These are phyloP conservation scores for Chenopodium berlandieri DNA, from an alignment of 148 eudicot species.

Conservation along the genomic window DNA sequence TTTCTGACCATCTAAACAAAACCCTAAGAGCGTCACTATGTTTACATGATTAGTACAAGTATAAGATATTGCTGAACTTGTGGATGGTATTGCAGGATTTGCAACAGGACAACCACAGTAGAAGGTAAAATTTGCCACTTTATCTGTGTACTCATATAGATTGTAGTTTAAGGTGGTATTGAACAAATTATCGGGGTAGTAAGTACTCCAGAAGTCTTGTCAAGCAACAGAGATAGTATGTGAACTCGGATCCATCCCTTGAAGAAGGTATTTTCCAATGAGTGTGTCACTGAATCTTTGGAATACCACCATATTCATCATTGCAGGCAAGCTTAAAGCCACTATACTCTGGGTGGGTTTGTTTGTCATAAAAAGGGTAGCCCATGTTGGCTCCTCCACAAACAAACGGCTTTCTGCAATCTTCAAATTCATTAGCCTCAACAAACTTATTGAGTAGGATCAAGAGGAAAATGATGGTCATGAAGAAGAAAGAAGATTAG, in stretches of 20 bases:
- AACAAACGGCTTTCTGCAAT: constrained; percentile 30
- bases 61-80: background rate
- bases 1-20: no score
- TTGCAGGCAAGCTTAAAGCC: constrained; percentile 49
- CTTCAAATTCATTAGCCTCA: constrained; percentile 21
- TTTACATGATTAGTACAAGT: no score
- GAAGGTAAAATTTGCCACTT: constrained; percentile 33
- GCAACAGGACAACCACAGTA: constrained; percentile 34
- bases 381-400: constrained; percentile 37
- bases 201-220: background rate
- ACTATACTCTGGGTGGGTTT: constrained; percentile 37
- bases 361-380: constrained; percentile 60
- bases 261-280: constrained; percentile 33
- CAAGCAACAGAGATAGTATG: constrained; percentile 10
- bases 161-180: constrained; percentile 31
- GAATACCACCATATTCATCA: background rate
- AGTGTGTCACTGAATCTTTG: constrained; percentile 18
- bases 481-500: background rate
- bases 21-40: no score
- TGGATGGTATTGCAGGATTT: background rate
- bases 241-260: constrained; percentile 11
- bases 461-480: constrained; percentile 9
- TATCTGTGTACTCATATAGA: constrained; percentile 20
- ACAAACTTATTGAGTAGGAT: constrained; percentile 3
- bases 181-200: constrained; percentile 20